Conservation (phyloP, 169 alveolate species). For the Plasmodium yoelii region DNA sequence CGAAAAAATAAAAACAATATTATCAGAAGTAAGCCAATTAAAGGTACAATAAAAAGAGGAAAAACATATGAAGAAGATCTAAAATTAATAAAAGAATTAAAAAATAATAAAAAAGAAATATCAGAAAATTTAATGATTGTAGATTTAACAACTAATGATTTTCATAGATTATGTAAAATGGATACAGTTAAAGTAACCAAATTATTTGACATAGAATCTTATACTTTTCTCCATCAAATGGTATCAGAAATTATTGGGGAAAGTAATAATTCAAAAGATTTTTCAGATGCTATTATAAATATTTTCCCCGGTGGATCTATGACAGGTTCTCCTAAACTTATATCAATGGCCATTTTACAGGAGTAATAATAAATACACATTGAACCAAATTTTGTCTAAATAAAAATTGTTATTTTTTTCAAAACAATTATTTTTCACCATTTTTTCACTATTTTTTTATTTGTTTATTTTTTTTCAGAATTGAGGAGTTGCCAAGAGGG, state of each 20-base stretch:
- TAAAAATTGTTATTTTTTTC: neutral
- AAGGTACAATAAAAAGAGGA: conserved; percentile 81
- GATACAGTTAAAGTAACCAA: conserved; percentile 76
- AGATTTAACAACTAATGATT: conserved; percentile 79
- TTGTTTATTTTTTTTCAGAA: conserved; percentile 41
- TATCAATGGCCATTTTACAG: conserved; percentile 73
- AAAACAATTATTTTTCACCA: neutral
- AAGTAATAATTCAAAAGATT: conserved; percentile 17
- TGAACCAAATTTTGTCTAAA: neutral
- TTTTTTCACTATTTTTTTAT: too few species aligned
- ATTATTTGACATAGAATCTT: conserved; percentile 75
- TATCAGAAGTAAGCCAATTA: conserved; percentile 80
- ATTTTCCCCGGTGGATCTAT: conserved; percentile 82
- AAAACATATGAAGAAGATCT: conserved; percentile 69
- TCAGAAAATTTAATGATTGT: conserved; percentile 83
- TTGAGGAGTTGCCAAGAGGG: conserved; percentile 78
- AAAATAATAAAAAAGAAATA: conserved; percentile 75
- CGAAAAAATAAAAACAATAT: conserved; percentile 55
- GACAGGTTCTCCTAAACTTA: conserved; percentile 82
- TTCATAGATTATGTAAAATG: conserved; percentile 73
- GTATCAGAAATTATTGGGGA: conserved; percentile 79
- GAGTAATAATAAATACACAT: conserved; percentile 5
- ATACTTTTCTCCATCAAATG: conserved; percentile 77
- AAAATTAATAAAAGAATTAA: conserved; percentile 42
- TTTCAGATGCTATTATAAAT: conserved; percentile 72